phyloP scores from a whole-genome alignment of 495 filamentous ascomycete species.

The Penicillium paradoxum region DNA sequence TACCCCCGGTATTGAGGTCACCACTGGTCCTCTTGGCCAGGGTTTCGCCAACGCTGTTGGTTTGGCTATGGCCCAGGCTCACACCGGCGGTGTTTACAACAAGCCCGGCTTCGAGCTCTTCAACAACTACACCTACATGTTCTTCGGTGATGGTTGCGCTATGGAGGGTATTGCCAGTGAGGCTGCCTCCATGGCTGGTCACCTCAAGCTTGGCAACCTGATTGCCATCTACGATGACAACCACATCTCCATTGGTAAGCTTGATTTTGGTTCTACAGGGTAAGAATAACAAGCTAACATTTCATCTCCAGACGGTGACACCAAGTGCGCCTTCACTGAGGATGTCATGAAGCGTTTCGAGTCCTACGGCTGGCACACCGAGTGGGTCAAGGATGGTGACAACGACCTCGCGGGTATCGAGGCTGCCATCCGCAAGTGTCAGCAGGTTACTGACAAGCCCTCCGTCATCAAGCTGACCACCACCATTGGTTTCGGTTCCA shows the following conservation, averaged over 20 bases:
- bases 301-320: constrained; percentile 70
- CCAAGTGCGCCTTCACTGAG: constrained; percentile 93
- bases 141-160: constrained; percentile 97
- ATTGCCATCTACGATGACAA: constrained; percentile 98
- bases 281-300: constrained; percentile 4
- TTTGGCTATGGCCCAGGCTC: constrained; percentile 92
- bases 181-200: constrained; percentile 87
- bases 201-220: constrained; percentile 95
- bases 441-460: constrained; percentile 91
- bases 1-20: constrained; percentile 95
- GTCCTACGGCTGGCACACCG: constrained; percentile 93
- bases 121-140: constrained; percentile 94
- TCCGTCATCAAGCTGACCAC: constrained; percentile 95
- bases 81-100: constrained; percentile 89
- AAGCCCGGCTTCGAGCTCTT: constrained; percentile 89
- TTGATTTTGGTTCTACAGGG: neutral
- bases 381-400: constrained; percentile 86
- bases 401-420: constrained; percentile 84
- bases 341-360: constrained; percentile 95
- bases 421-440: constrained; percentile 76
- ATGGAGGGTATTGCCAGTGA: constrained; percentile 97
- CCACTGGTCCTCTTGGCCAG: constrained; percentile 93
- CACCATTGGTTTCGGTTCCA: constrained; percentile 96
- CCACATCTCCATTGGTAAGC: constrained; percentile 83
- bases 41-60: constrained; percentile 94